Evolutionary conservation across 306 rosid species (phyloP).

Genomic region (Amphicarpaea edgeworthii): DNA sequence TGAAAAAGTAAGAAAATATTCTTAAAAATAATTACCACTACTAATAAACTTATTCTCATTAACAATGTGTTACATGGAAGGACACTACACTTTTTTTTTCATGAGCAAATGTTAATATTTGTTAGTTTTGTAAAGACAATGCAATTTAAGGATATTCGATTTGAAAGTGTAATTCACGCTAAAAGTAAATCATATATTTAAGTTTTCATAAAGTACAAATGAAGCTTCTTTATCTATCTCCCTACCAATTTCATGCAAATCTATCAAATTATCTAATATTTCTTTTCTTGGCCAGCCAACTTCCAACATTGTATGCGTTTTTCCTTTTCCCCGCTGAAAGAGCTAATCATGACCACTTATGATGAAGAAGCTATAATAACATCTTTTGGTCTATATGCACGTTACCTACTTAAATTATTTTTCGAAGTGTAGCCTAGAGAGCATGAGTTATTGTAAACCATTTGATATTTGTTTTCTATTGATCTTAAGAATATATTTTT

Average conservation of each 20-base stretch:
- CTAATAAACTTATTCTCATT: not conserved
- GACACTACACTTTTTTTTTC: too few relatives aligned
- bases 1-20: not conserved
- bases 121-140: too few relatives aligned
- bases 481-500: too few relatives aligned
- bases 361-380: constrained; percentile 12
- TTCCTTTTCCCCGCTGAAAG: not conserved
- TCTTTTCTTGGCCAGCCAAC: constrained; percentile 8
- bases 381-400: constrained; percentile 19
- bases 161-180: not conserved
- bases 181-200: not conserved
- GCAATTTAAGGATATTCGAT: not conserved
- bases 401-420: constrained; percentile 11
- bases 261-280: constrained; percentile 6
- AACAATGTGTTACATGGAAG: not conserved
- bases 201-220: not conserved
- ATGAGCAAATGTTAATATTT: too few relatives aligned
- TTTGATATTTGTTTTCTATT: too few relatives aligned
- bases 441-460: too few relatives aligned
- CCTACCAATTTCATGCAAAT: constrained; percentile 15
- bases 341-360: constrained; percentile 29
- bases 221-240: not conserved
- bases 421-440: too few relatives aligned
- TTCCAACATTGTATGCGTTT: constrained; percentile 33
- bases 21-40: not conserved